Percentiles rank a stretch among this genome's conserved stretches.
These are phyloP conservation scores for Gracilaria caudata DNA, from an alignment of 23 red algal genomes.

Conservation along the genomic window DNA sequence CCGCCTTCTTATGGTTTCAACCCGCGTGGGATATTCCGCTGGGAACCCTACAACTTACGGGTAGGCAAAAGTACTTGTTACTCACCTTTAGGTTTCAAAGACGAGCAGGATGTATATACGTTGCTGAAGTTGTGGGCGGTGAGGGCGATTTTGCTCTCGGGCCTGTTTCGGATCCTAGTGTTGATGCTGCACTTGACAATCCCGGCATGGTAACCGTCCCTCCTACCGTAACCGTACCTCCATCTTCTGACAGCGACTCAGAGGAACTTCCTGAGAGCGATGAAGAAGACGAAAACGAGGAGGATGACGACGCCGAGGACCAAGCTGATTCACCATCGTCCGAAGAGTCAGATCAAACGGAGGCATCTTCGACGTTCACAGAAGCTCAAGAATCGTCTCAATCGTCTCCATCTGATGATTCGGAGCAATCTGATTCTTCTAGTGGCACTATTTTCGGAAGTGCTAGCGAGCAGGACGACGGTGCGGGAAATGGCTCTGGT, in stretches of 20 bases:
- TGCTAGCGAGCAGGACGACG: background rate
- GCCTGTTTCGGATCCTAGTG: slow-evolving; percentile 30
- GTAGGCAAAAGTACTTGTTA: slow-evolving; percentile 18
- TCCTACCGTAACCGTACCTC: background rate
- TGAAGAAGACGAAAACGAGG: background rate
- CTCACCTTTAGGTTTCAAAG: background rate
- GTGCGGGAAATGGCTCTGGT: background rate
- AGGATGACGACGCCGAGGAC: background rate
- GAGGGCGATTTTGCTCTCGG: background rate
- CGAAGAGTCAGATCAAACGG: background rate
- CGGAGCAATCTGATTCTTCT: background rate
- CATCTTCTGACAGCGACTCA: background rate
- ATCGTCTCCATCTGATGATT: background rate
- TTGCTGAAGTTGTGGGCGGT: slow-evolving; percentile 33
- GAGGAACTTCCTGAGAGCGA: background rate
- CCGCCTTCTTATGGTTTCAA: slow-evolving; percentile 48
- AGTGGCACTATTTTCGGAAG: slow-evolving; percentile 10
- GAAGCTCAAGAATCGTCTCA: background rate
- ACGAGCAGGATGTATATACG: slow-evolving; percentile 23
- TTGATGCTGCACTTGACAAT: slow-evolving; percentile 7
- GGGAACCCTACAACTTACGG: slow-evolving; percentile 5
- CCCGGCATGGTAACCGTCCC: background rate
- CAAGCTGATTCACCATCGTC: background rate
- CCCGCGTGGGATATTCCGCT: slow-evolving; percentile 29
- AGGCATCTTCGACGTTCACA: background rate